Evolutionary conservation across 2,329 filamentous ascomycete genomes (phyloP).

Genomic region (Aureobasidium sp.): DNA sequence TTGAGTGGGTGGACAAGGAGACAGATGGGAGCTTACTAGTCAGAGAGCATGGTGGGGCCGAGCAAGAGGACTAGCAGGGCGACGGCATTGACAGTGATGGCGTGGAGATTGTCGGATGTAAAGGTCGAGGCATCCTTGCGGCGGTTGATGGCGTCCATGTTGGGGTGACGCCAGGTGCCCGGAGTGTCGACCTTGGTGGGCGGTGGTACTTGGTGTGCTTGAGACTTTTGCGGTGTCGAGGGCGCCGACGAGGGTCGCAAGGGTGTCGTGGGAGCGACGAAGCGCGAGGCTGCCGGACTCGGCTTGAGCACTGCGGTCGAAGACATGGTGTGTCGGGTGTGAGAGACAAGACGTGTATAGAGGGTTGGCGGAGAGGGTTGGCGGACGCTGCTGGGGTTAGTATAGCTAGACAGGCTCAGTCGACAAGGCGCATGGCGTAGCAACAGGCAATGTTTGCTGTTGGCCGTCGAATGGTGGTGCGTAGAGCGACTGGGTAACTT

Average conservation of each 20-base stretch:
- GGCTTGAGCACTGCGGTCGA: slow-evolving; percentile 20
- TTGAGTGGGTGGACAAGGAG: neutral
- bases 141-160: slow-evolving; percentile 75
- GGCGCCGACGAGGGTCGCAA: neutral
- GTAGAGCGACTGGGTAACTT: too few species aligned
- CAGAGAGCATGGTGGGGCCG: slow-evolving; percentile 24
- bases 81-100: slow-evolving; percentile 60
- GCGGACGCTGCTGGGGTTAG: slow-evolving; percentile 11
- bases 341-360: neutral
- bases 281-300: slow-evolving; percentile 13
- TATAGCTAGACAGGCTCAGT: neutral
- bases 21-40: slow-evolving; percentile 13
- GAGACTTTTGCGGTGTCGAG: slow-evolving; percentile 10
- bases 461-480: too few species aligned
- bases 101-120: slow-evolving; percentile 65
- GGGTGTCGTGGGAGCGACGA: slow-evolving; percentile 22
- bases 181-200: slow-evolving; percentile 20
- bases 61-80: slow-evolving; percentile 48
- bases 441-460: neutral
- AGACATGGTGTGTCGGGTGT: slow-evolving; percentile 20
- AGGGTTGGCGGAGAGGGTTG: neutral
- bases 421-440: neutral
- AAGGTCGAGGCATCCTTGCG: slow-evolving; percentile 75
- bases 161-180: slow-evolving; percentile 86
- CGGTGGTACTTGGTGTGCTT: neutral